Conservation (phyloP, 371 early-diverging fungal species). For the Haplosporangium sp. region DNA sequence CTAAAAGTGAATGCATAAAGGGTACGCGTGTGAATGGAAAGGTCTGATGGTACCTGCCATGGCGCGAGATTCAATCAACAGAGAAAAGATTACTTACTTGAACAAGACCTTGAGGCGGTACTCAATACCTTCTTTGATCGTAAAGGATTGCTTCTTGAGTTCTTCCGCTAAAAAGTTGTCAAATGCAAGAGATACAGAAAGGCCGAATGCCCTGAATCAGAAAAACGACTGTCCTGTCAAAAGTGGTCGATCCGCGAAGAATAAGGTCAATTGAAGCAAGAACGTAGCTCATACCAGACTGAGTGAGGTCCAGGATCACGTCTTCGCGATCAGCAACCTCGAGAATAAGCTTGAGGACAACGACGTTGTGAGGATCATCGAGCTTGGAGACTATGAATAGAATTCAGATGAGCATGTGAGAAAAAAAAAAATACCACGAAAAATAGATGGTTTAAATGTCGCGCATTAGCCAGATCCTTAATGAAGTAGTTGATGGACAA, state of each 20-base stretch:
- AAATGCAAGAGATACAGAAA: background rate
- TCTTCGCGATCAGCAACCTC: conserved; percentile 86
- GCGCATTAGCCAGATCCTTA: conserved; percentile 5
- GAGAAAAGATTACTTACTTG: conserved; percentile 54
- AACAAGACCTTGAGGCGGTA: conserved; percentile 95
- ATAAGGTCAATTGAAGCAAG: background rate
- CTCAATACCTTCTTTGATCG: conserved; percentile 96
- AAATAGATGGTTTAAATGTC: background rate
- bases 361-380: conserved; percentile 53
- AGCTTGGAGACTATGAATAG: conserved; percentile 22
- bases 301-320: conserved; percentile 87
- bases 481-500: background rate
- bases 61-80: background rate
- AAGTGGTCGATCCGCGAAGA: conserved; percentile 2
- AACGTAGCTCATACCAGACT: conserved; percentile 56
- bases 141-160: conserved; percentile 79
- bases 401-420: conserved; percentile 2
- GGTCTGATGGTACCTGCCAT: background rate
- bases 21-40: background rate
- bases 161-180: conserved; percentile 51
- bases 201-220: too few species aligned
- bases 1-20: conserved; percentile 44
- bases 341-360: conserved; percentile 71
- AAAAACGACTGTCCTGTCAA: too few species aligned
- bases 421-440: background rate